Base-by-base conservation (phyloP, 768 basidiomycete species). In the Sporobolomyces roseus region DNA sequence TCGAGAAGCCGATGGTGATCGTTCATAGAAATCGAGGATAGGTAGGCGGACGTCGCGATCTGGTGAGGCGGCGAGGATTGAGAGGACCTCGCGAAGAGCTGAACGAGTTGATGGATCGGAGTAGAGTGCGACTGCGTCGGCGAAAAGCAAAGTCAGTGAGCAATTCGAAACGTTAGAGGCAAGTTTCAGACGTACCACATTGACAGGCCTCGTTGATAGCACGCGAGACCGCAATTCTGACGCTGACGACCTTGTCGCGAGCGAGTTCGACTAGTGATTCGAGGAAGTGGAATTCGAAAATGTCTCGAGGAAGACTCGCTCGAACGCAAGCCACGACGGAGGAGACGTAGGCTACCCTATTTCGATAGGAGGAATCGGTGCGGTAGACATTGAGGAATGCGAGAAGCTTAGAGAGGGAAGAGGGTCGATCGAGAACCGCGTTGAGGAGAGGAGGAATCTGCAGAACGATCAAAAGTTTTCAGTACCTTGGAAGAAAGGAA, bases 161-260 rank as follows among this genome's bases (percentile, higher is more conserved):
- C n/a, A 17, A 7, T n/a, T 23, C 25, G 49, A 9, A 12, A n/a
- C 27, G 32, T 3, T 1, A 17, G 2, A 16, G 12, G 3, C 29
- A 38, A n/a, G 29, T 41, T 32, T 29, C 21, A 38, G 10, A 72
- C 77, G 43, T 25, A 76, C 77, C 64, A 23, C 63, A 54, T 4
- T 64, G 75, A 29, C 78, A 79, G 2, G 80, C 73, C 30, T 75
- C 70, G 3, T 85, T 85, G 48, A 86, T 79, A 52, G 91, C 83
- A 55, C 91, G 84, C n/a, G 93, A 87, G 3, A 91, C 83, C 10
- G 86, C 88, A 64, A 96, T 91, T 52, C 91, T 84, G 38, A 96
- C 91, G 68, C 91, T 92, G 58, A 89, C 82, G 17, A 94, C 86
- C 41, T 77, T 75, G 75, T 97, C 93, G 36, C 80, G 76, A 7